Base-by-base conservation (phyloP, 345 rosid species). In the Eutrema japonicum region DNA sequence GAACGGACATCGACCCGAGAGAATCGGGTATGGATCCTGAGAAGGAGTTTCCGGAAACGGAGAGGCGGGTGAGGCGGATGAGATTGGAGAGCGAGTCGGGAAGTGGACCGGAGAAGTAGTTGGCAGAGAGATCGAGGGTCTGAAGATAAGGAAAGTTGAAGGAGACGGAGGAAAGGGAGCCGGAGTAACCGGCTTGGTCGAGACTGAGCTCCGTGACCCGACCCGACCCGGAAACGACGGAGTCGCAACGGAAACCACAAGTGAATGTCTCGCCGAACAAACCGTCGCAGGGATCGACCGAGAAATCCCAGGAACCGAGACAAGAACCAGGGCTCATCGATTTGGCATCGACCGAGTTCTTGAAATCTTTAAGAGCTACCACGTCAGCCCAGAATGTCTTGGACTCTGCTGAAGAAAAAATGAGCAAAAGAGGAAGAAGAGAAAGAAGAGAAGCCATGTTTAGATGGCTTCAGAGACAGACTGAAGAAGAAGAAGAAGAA, bases 211-310 rank as follows among this genome's bases (percentile, higher is more conserved):
- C 97, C 2, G 96, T 88, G 84, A 93, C 81, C 73, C 98, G 88
- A 57, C 79, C 63, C 4, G 64, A 10, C 2, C 81, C 85, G 10
- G 90, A 80, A 45, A 77, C 84, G 2, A 70, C 49, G 22, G 59
- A 4, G 70, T 90, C 96, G 77, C 98, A 93, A 46, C 97, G 84
- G 86, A 93, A 91, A 13, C 98, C 98, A 62, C 98, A 93, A 0
- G 90, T 86, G 89, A 93, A 91, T 26, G 72, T 67, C 13, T 91
- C 92, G 66, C 89, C 71, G 83, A 85, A 93, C 41, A 89, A 79
- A 78, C 10, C 65, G 80, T 89, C 98, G 63, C 97, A 93, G 7
- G 97, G 98, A 69, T 91, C 98, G 38, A 81, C 58, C 4, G 89
- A 71, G 83, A 93, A 93, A 70, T 93, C 90, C 98, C 97, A 93